A percentile compares a stretch with the other conserved stretches of the same genome.
Conservation (phyloP, 495 filamentous ascomycete species). For the Talaromyces liani region DNA sequence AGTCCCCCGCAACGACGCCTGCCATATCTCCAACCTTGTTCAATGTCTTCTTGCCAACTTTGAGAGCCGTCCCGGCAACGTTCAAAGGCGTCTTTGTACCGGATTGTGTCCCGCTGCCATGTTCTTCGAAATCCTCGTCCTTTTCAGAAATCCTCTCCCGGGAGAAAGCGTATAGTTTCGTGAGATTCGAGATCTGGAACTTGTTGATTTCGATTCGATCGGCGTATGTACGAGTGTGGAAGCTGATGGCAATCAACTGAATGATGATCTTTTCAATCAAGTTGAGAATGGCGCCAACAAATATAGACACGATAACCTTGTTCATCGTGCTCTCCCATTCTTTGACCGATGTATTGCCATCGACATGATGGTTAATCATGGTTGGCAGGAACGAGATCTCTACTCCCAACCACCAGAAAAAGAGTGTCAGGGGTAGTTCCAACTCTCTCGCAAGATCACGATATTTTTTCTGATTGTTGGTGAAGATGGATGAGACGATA, state of each 20-base stretch:
- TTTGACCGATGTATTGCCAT: constrained; percentile 42
- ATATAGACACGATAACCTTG: constrained; percentile 78
- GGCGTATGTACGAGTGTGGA: constrained; percentile 85
- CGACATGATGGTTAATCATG: constrained; percentile 66
- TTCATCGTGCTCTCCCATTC: constrained; percentile 73
- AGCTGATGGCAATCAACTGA: constrained; percentile 88
- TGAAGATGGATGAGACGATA: constrained; percentile 65
- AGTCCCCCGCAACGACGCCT: constrained; percentile 87
- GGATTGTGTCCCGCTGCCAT: constrained; percentile 27
- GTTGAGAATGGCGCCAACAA: constrained; percentile 75
- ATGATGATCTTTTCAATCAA: constrained; percentile 90
- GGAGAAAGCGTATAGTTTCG: constrained; percentile 77
- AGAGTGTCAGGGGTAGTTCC: constrained; percentile 78
- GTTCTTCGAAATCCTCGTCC: constrained; percentile 62
- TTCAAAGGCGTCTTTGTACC: constrained; percentile 68
- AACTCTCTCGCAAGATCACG: constrained; percentile 79
- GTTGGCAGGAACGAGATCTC: constrained; percentile 54
- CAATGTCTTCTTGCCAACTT: constrained; percentile 63
- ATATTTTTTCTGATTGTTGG: constrained; percentile 91
- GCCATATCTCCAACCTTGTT: constrained; percentile 82
- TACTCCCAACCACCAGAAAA: constrained; percentile 87
- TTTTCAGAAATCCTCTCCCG: constrained; percentile 63
- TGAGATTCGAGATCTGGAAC: constrained; percentile 72
- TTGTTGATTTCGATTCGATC: constrained; percentile 91
- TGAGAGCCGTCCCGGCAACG: constrained; percentile 55